Evolutionary conservation across 257 asterid species (phyloP).

Genomic region (Scutellaria barbata): DNA sequence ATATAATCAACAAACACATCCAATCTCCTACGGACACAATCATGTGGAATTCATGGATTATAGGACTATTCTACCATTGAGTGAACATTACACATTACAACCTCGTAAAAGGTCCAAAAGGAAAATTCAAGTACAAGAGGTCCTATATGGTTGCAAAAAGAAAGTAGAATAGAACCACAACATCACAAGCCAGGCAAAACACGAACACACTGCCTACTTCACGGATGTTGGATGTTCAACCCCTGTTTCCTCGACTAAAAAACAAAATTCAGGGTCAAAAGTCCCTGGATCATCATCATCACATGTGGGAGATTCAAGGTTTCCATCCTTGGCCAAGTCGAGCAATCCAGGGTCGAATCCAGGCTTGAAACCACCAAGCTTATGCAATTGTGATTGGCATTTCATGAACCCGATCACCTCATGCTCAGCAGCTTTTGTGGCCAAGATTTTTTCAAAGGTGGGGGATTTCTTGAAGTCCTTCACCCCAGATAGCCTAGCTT

Average conservation of each 20-base stretch:
- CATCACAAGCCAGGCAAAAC: not conserved
- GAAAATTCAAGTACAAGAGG: not conserved
- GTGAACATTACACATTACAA: not conserved
- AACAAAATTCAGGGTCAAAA: not conserved
- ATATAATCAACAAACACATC: too few species aligned
- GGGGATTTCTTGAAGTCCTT: constrained; percentile 3
- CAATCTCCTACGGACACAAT: too few species aligned
- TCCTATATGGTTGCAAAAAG: not conserved
- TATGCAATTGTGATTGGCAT: constrained; percentile 17
- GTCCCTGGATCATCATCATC: not conserved
- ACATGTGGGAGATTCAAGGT: not conserved
- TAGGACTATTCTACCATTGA: not conserved
- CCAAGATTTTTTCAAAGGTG: not conserved
- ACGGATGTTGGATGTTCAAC: not conserved
- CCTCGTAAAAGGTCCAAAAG: not conserved
- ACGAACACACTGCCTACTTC: not conserved
- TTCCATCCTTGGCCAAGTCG: constrained; percentile 10
- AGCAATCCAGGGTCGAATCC: constrained; percentile 21
- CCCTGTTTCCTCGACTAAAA: not conserved
- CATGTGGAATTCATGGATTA: too few species aligned
- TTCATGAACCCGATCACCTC: constrained; percentile 28
- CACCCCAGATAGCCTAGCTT: constrained; percentile 15
- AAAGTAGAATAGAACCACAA: not conserved
- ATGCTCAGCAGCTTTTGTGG: constrained; percentile 13
- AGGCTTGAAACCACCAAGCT: constrained; percentile 32